These are phyloP conservation scores for Erysimum pusillum DNA, from an alignment of 441 rosid genomes.

Conservation along the genomic window DNA sequence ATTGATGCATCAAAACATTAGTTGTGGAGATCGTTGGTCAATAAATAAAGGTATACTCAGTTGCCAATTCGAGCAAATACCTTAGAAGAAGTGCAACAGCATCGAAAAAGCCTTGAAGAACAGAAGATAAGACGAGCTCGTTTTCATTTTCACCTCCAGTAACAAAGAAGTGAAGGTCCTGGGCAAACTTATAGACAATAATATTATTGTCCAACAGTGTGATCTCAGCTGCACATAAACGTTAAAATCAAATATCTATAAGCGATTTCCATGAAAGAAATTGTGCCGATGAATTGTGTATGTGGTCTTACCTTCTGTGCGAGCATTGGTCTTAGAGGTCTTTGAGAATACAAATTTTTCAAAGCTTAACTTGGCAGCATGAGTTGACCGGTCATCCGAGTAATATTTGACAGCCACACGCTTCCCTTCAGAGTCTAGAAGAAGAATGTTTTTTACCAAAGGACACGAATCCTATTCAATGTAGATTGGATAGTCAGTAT, in stretches of 20 bases:
- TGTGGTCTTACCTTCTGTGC: conserved; percentile 71
- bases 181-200: conserved; percentile 85
- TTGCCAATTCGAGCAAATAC: conserved; percentile 47
- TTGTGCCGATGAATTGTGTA: background rate
- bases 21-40: background rate
- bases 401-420: conserved; percentile 89
- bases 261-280: background rate
- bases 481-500: conserved; percentile 15
- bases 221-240: conserved; percentile 76
- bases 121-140: conserved; percentile 83
- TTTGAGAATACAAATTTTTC: conserved; percentile 75
- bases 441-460: conserved; percentile 81
- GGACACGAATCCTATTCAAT: conserved; percentile 75
- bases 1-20: conserved; percentile 4
- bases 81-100: conserved; percentile 83
- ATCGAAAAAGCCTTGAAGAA: conserved; percentile 91
- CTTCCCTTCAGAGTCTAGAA: conserved; percentile 93
- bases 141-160: conserved; percentile 95
- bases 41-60: background rate
- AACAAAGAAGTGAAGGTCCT: conserved; percentile 92
- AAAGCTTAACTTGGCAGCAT: conserved; percentile 72
- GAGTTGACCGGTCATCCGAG: conserved; percentile 91
- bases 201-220: conserved; percentile 75
- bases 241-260: conserved; percentile 32
- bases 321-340: conserved; percentile 88